Evolutionary conservation across 78 protist genomes (phyloP).

Genomic region (Tieghemostelium lacteum): DNA sequence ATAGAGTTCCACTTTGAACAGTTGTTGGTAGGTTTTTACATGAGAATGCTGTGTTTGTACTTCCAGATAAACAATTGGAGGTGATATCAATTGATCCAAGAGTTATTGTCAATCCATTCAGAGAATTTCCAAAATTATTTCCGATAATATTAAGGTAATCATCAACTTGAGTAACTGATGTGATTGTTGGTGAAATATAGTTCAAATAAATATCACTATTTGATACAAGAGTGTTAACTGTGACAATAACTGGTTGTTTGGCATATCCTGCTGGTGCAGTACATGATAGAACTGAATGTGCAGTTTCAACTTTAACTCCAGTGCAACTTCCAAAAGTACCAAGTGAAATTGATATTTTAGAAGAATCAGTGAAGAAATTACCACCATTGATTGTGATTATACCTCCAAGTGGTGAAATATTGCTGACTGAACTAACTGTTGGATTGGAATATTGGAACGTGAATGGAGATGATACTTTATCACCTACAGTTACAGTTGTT

Average conservation of each 20-base stretch:
- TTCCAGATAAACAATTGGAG: background rate
- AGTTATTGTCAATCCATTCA: background rate
- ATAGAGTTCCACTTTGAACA: background rate
- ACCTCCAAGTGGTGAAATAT: conserved; percentile 21
- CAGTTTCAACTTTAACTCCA: background rate
- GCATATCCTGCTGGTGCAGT: background rate
- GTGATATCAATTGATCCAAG: background rate
- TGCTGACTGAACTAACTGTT: background rate
- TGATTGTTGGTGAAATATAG: background rate
- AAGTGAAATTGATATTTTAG: background rate
- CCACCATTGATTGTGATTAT: conserved; percentile 6
- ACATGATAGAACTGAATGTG: background rate
- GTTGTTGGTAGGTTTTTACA: background rate
- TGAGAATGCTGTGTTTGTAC: background rate
- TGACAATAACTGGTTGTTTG: background rate
- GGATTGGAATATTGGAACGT: background rate
- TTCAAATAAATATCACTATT: background rate
- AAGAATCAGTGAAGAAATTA: background rate
- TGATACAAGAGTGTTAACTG: conserved; percentile 2
- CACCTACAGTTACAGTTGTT: background rate
- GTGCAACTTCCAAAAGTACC: background rate
- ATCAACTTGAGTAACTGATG: background rate
- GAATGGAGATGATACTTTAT: background rate
- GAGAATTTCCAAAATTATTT: background rate
- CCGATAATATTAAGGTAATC: background rate